Evolutionary conservation across 176 grass and related monocot genomes (phyloP).

Genomic region (Aegilops bicornis): DNA sequence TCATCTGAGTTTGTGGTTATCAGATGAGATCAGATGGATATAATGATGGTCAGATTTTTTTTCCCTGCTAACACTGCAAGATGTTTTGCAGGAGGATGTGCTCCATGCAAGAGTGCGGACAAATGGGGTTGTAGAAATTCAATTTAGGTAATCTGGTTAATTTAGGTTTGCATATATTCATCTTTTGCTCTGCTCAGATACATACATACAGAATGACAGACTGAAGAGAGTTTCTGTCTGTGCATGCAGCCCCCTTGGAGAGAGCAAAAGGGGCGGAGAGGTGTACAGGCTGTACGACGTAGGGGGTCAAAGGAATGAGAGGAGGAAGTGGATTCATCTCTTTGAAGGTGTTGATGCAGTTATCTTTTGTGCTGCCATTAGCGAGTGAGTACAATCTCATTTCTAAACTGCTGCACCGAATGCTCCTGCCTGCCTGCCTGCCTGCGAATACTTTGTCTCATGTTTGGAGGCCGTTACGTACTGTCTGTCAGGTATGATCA

Average conservation of each 20-base stretch:
- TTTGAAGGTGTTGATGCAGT: background rate
- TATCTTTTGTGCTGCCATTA: constrained; percentile 90
- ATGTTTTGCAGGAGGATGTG: constrained; percentile 78
- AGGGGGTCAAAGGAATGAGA: background rate
- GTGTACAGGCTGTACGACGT: constrained; percentile 26
- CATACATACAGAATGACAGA: background rate
- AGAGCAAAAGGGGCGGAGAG: constrained; percentile 80
- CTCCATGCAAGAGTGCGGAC: constrained; percentile 95
- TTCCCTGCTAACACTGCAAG: background rate
- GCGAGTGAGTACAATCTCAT: background rate
- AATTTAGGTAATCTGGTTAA: constrained; percentile 69
- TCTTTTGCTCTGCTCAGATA: background rate
- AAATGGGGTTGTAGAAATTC: constrained; percentile 86
- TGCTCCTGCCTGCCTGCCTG: no score
- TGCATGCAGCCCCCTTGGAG: constrained; percentile 73
- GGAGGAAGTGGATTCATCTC: no score
- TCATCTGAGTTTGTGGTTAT: background rate
- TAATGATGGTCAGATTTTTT: background rate
- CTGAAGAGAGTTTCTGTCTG: background rate
- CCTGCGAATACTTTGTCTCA: background rate
- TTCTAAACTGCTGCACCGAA: no score
- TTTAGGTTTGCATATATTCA: background rate
- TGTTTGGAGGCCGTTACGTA: background rate
- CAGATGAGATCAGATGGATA: background rate
- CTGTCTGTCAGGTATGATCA: constrained; percentile 69